Conservation (phyloP, 1,139 yeast genomes). For the Tardiomyces depauwii region DNA sequence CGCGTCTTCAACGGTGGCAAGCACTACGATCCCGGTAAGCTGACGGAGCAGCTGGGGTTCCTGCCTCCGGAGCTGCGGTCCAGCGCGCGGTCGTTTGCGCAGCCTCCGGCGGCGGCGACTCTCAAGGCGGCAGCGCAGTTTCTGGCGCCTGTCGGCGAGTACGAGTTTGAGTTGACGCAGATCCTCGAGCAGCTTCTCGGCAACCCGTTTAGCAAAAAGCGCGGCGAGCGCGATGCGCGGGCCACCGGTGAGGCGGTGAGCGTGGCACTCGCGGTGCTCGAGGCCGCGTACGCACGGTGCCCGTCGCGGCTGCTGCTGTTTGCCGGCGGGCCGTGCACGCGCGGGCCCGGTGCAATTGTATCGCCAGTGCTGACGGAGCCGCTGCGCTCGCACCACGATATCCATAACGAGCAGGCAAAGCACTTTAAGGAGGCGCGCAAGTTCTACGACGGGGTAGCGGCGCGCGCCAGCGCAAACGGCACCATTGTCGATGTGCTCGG, state of each 20-base stretch:
- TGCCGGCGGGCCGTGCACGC: constrained; percentile 80
- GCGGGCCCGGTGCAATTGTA: constrained; percentile 82
- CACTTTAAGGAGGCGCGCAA: constrained; percentile 80
- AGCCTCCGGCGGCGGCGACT: background rate
- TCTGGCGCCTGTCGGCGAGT: constrained; percentile 66
- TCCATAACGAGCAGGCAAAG: constrained; percentile 58
- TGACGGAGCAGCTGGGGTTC: constrained; percentile 41
- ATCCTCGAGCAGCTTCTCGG: constrained; percentile 42
- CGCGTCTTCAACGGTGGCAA: constrained; percentile 51
- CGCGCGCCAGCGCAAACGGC: constrained; percentile 58
- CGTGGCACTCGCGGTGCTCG: constrained; percentile 44
- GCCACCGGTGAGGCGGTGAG: constrained; percentile 60
- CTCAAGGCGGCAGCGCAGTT: constrained; percentile 49
- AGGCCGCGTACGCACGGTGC: constrained; percentile 34
- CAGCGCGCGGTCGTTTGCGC: background rate
- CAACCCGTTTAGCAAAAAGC: constrained; percentile 42
- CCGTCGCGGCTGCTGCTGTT: constrained; percentile 56
- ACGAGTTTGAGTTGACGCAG: constrained; percentile 44
- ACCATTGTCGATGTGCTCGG: constrained; percentile 85
- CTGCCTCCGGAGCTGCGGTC: constrained; percentile 38
- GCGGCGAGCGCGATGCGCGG: constrained; percentile 40
- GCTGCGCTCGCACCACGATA: constrained; percentile 87
- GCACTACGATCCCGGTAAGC: constrained; percentile 39
- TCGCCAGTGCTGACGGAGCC: constrained; percentile 82
- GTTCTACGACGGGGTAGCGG: constrained; percentile 65